A percentile compares a stretch with the other conserved stretches of the same genome.
phyloP scores from a whole-genome alignment of 116 monocot species.

The Cymodocea nodosa region DNA sequence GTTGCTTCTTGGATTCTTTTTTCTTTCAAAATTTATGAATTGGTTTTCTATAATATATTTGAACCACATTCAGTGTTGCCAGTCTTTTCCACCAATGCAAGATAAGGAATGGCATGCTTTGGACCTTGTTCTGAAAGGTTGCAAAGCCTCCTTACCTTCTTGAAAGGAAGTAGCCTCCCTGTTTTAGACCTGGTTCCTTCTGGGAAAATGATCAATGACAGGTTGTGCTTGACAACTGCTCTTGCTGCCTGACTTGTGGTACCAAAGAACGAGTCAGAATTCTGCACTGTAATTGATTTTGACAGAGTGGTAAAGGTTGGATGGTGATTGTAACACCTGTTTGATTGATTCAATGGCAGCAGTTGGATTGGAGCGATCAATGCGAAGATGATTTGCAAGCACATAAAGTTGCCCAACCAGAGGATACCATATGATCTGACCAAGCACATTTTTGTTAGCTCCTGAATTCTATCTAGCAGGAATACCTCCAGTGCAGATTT shows the following conservation, averaged over 20 bases:
- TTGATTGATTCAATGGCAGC: constrained; percentile 50
- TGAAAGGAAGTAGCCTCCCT: constrained; percentile 57
- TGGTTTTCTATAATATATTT: no score
- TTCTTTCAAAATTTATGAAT: no score
- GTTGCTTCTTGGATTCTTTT: no score
- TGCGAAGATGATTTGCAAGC: constrained; percentile 61
- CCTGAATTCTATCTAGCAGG: no score
- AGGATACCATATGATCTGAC: constrained; percentile 65
- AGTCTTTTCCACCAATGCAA: not conserved
- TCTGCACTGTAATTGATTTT: no score
- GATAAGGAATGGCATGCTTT: no score
- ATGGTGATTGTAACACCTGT: constrained; percentile 13
- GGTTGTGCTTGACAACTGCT: constrained; percentile 32
- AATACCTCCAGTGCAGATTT: no score
- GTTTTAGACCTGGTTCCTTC: constrained; percentile 53
- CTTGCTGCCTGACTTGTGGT: constrained; percentile 21
- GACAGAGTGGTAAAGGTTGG: not conserved
- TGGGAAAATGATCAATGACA: constrained; percentile 59
- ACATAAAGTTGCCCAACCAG: constrained; percentile 64
- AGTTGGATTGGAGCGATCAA: constrained; percentile 49
- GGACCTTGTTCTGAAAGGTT: not conserved
- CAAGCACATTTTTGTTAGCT: not conserved
- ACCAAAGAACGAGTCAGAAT: no score
- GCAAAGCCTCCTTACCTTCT: constrained; percentile 30
- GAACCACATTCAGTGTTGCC: no score